Base-by-base conservation (phyloP, 2,329 filamentous ascomycete species). In the Fusarium sp. region DNA sequence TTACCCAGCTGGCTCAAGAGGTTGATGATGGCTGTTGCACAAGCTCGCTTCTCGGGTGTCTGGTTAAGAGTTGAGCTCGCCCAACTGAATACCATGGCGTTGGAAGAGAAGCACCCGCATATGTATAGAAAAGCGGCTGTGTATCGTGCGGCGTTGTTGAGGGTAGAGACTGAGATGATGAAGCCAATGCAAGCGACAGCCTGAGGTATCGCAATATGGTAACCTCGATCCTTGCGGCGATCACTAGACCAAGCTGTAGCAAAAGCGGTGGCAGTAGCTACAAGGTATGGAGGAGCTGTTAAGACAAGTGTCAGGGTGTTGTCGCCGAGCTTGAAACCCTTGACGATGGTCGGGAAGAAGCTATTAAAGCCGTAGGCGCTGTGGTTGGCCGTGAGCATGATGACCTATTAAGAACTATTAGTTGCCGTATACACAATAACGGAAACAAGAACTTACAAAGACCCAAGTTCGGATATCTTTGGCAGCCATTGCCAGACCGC, bases 31-130 rank as follows among this genome's bases (percentile, higher is more conserved):
- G 77, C 77, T 3, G 76, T 77, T 0, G 77, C 78, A 2, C 72
- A 71, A 1, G 78, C 78, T 6, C 77, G 50, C 16, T 84, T 84
- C 73, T 84, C 82, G 0, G 82, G 81, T 5, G 83, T 84, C 45
- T 81, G 76, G 43, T 78, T 79, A 7, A 83, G 76, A 6, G 80
- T 77, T 14, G 76, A 77, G 8, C 80, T 78, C 1, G 80, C 81
- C 83, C 82, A 84, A n/a, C 77, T 78, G 45, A 80, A 82, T 5
- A 83, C 80, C 25, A 83, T 67, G 0, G 80, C 78, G 61, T 84
- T 84, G 23, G 80, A 79, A 3, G 77, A 68, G 48, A 76, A 77
- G 37, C 67, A 69, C 10, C 77, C 76, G 7, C 62, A 66, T 9
- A 71, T 43, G 57, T 74, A 77, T 10, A 78, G 67, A 41, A 77